Evolutionary conservation across 1,139 yeast genomes (phyloP).

Genomic region (Kurtzmaniella quercitrusa): DNA sequence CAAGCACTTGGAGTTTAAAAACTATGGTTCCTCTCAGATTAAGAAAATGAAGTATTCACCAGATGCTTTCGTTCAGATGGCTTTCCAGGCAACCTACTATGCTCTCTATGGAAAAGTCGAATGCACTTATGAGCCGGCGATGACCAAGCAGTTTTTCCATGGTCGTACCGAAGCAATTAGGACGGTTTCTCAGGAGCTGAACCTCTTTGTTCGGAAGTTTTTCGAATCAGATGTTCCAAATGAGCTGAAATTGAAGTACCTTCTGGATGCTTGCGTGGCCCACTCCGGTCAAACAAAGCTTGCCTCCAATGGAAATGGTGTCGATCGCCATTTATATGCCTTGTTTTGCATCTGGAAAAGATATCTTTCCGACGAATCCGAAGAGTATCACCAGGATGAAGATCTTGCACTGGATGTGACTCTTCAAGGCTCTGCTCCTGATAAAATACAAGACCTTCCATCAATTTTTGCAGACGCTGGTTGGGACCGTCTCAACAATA

Average conservation of each 20-base stretch:
- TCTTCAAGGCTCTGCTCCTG: constrained; percentile 1
- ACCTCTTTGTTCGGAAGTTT: constrained; percentile 77
- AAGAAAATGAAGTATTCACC: constrained; percentile 88
- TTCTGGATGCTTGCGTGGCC: constrained; percentile 64
- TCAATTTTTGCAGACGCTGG: constrained; percentile 70
- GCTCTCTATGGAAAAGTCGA: constrained; percentile 91
- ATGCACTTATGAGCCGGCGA: constrained; percentile 93
- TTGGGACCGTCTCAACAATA: constrained; percentile 55
- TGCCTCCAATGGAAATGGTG: constrained; percentile 76
- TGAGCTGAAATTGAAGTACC: constrained; percentile 53
- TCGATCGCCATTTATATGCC: constrained; percentile 87
- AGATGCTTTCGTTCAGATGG: constrained; percentile 93
- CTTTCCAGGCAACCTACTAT: constrained; percentile 88
- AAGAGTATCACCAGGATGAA: constrained; percentile 3
- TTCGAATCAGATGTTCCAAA: constrained; percentile 65
- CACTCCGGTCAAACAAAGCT: constrained; percentile 68
- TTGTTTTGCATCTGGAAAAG: constrained; percentile 86
- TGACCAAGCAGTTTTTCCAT: constrained; percentile 83
- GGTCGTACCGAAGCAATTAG: constrained; percentile 93
- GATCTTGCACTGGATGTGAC: constrained; percentile 7
- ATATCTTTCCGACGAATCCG: constrained; percentile 37
- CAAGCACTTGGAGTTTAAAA: constrained; percentile 70
- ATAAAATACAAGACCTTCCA: constrained; percentile 24
- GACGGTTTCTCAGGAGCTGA: constrained; percentile 77
- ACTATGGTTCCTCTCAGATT: constrained; percentile 73